A percentile compares a stretch with the other conserved stretches of the same genome.
phyloP scores from a whole-genome alignment of 2,329 filamentous ascomycete species.

The Cladosporium colombiae region DNA sequence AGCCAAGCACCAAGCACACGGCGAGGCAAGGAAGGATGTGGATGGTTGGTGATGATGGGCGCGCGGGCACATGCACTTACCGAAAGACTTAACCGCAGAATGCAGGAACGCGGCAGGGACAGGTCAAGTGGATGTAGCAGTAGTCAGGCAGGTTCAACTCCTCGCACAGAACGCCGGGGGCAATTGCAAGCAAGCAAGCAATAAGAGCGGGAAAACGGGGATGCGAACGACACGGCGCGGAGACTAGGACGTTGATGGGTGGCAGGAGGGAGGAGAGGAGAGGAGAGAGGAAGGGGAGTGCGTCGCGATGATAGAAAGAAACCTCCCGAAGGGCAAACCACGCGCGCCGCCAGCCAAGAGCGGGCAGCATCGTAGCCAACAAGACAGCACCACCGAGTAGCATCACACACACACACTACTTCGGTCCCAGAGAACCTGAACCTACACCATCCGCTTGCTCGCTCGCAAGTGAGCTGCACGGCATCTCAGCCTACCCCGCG shows the following conservation, averaged over 20 bases:
- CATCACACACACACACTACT: not conserved
- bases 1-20: slow-evolving; percentile 6
- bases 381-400: not conserved
- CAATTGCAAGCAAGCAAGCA: slow-evolving; percentile 20
- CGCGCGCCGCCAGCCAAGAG: slow-evolving; percentile 4
- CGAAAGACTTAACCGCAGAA: slow-evolving; percentile 17
- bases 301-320: not conserved
- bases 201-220: slow-evolving; percentile 17
- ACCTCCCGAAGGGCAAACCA: slow-evolving; percentile 1
- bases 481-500: slow-evolving; percentile 15
- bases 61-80: not conserved
- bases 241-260: slow-evolving; percentile 3
- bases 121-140: not conserved
- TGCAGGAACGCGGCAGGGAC: slow-evolving; percentile 20
- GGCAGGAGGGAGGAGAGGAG: not conserved
- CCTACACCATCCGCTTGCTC: not conserved
- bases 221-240: slow-evolving; percentile 13
- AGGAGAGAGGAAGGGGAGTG: not conserved
- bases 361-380: slow-evolving; percentile 1
- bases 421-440: slow-evolving; percentile 9
- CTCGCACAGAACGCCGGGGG: slow-evolving; percentile 12
- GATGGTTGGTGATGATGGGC: not conserved
- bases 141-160: slow-evolving; percentile 4
- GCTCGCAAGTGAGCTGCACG: slow-evolving; percentile 2
- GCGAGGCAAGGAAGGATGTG: slow-evolving; percentile 8